Base-by-base conservation (phyloP, 2,329 filamentous ascomycete species). In the Sporothrix protearum region DNA sequence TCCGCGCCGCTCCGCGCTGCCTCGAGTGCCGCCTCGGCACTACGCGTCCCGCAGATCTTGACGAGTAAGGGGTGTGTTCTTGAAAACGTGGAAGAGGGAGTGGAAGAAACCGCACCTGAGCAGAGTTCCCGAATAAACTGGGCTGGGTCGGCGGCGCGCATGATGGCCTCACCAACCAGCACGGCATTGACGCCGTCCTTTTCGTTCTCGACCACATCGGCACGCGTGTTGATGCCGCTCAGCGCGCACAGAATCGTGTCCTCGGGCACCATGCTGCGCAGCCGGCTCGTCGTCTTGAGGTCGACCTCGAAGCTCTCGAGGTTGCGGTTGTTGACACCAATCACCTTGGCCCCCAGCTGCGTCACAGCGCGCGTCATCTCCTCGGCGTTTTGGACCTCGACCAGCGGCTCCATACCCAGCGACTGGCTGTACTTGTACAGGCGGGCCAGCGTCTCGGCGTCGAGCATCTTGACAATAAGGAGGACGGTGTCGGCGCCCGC, bases 391-490 rank as follows among this genome's bases (percentile, higher is more conserved):
- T 99, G 97, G 36, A 99, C 96, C 80, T 99, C 96, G 1, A 99
- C 96, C 39, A 99, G 82, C 45, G 96, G 96, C 82, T 99, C 96
- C 96, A 99, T 99, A 22, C 94, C 95, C 1, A 99, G 85, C 2
- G 91, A 94, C 57, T 89, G 85, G 1, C 94, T 97, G 82, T 98
- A 99, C 71, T 89, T 86, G 83, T 97, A 99, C 12, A 99, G 84
- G 59, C 88, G 86, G 72, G 89, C 89, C 42, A 99, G 85, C 3
- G 92, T 85, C 36, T 89, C 88, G 33, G 87, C 83, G 73, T 95
- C 91, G 12, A 99, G 88, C 96, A 99, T 99, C 84, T 99, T 99
- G 68, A 99, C 96, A 76, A 99, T 99, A 25, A 99, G 86, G 33
- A 99, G 85, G 22, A 99, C 91, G 0, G 95, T 97, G 80, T 99